Evolutionary conservation across 768 basidiomycete species (phyloP), one percentile per base, ranked within the genome.

Genomic region (Leccinum truebloodii): DNA sequence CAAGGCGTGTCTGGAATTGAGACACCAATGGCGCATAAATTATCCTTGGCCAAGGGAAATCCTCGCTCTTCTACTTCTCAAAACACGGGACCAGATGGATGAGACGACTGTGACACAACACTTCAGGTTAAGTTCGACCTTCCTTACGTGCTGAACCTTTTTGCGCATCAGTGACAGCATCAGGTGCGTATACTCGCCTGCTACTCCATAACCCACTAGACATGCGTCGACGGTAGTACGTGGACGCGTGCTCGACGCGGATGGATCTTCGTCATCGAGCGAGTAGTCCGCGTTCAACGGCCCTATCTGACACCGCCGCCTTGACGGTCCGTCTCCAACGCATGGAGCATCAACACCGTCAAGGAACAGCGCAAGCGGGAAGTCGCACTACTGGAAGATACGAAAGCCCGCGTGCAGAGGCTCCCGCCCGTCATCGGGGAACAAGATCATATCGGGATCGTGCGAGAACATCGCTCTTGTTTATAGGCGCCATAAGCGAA

Each of bases 381-480:
- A 48, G 57, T 65, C 14, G 51, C 35, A 59, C 35, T 56, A 8
- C 65, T 55, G 46, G 48, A 61, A 46, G 68, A 61, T 30, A 54
- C 54, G 3, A 62, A 57, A 39, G 52, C 49, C 39, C 49, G 28
- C 28, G 30, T 28, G 34, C 8, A 35, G 46, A 44, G 59, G 14
- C 57, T 13, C 34, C 34, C 62, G 30, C 39, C 58, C 26, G 57
- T 60, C 34, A 63, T 57, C 53, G 54, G 59, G 59, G 35, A 41
- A 30, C 56, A 12, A 55, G 39, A 30, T 66, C 37, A 41, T 52
- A 54, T 52, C 28, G 32, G 59, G 59, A 55, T 16, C 50, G 56
- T 58, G 59, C 64, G 50, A 65, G 60, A 52, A 62, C 18, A 35
- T 62, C 54, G 64, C 60, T 52, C 20, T 46, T 18, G 53, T 65